Evolutionary conservation across 345 rosid genomes (phyloP).

Genomic region (Salix viminalis): DNA sequence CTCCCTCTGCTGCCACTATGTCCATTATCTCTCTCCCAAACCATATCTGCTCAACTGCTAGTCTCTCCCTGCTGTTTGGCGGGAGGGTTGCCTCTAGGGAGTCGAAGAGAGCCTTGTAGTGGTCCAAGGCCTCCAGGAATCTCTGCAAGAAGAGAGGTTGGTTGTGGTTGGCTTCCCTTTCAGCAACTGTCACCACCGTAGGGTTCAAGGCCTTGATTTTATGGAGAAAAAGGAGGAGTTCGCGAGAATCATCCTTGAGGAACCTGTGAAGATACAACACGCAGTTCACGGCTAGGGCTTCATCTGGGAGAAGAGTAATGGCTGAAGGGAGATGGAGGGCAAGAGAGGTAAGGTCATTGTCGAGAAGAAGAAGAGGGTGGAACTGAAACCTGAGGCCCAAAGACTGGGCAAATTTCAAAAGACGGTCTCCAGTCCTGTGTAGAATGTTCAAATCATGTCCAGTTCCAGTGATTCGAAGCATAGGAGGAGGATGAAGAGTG

Average conservation of each 20-base stretch:
- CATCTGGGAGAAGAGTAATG: conserved; percentile 51
- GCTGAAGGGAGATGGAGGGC: conserved; percentile 43
- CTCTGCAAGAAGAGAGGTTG: conserved; percentile 60
- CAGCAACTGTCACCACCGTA: conserved; percentile 70
- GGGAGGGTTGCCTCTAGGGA: conserved; percentile 93
- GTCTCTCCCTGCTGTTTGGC: conserved; percentile 75
- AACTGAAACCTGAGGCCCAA: conserved; percentile 77
- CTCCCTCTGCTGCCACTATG: conserved; percentile 64
- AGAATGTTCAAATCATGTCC: conserved; percentile 59
- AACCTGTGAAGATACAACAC: conserved; percentile 62
- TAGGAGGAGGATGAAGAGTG: conserved; percentile 45
- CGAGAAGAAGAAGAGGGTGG: conserved; percentile 58
- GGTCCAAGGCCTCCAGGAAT: conserved; percentile 75
- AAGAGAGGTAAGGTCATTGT: conserved; percentile 44
- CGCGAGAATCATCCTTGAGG: conserved; percentile 45
- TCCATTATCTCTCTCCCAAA: conserved; percentile 79
- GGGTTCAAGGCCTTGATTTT: conserved; percentile 68
- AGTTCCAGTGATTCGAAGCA: conserved; percentile 78
- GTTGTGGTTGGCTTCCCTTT: conserved; percentile 74
- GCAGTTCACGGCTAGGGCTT: conserved; percentile 74
- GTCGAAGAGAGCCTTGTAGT: conserved; percentile 68
- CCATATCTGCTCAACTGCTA: conserved; percentile 79
- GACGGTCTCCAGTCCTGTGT: conserved; percentile 79
- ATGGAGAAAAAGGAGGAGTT: conserved; percentile 50
- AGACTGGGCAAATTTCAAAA: conserved; percentile 68